Base-by-base conservation (phyloP, 768 basidiomycete species). In the Xanthoconium purpureum region DNA sequence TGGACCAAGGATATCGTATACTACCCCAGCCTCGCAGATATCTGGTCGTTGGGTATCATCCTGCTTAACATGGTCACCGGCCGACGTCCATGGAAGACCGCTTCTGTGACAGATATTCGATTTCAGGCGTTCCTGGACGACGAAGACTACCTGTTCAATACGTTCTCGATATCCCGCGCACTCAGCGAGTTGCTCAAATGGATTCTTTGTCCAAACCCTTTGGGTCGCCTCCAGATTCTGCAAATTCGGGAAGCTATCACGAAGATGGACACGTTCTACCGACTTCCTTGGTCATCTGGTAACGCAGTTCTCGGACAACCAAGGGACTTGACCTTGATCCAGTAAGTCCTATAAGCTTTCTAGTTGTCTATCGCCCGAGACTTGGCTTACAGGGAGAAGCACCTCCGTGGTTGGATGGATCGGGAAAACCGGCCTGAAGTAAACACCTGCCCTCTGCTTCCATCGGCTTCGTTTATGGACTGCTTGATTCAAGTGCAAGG, bases 11-110 rank as follows among this genome's bases (percentile, higher is more conserved):
- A 80, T 35, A 63, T 76, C 53, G 66, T 77, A 54, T 69, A 60
- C 20, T 69, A 59, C 20, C 60, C 69, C 3, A 57, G 62, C 42
- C 66, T 73, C 38, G 75, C 53, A 4, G 87, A 89, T 60, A 78
- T 88, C 56, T 89, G 88, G 88, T 78, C 88, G 9, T 70, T 89
- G 24, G 88, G 87, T 18, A 80, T 96, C 58, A 88, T 96, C 59
- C 79, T 96, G 52, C 79, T 88, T 61, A 94, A 92, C 71, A 82
- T 96, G 74, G 83, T 89, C 46, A 85, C 85, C 52, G 85, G 86
- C 17, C 64, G 47, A 50, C 57, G 52, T 35, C 65, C 56, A 6
- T 67, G 64, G 64, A 56, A 18, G 9, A 15, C 9, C 9, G 65
- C 64, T 15, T 17, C 29, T 29, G n/a, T 4, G 5, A 36, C 65